Evolutionary conservation across 164 flowering plant genomes (phyloP), one percentile per base, ranked within the genome.

Genomic region (Platanus orientalis): DNA sequence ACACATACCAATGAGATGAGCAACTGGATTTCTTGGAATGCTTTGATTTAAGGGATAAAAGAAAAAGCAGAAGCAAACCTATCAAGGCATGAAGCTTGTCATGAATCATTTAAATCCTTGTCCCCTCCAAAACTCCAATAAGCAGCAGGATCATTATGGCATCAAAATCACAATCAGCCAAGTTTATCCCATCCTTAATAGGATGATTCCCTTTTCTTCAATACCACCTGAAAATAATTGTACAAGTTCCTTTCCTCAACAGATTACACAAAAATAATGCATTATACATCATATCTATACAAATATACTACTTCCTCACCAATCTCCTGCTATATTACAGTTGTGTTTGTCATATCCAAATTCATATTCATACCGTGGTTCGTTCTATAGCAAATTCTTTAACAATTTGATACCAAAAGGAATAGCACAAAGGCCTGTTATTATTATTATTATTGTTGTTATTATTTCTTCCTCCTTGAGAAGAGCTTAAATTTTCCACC

Each of bases 271-370:
- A 78, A 71, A 76, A 45, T 14, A 16, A 45, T 13, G 19, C 9
- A 74, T 52, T 66, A 74, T 73, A 73, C 54, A 63, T 65, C 66
- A 34, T 68, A 70, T 77, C 83, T 79, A 72, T 81, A 81, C 87
- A 83, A 71, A 79, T 81, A 76, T 77, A 57, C 84, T 77, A 74
- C 66, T 60, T 72, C 58, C 65, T 71, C 75, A 75, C 65, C 78
- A 77, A 63, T 80, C 71, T 63, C 55, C 69, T 75, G 50, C 69
- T 81, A 79, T 75, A 72, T 65, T 79, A 83, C 79, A 77, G 64
- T 76, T 73, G 60, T 74, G 57, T 55, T 71, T 67, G 49, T 19
- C 54, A 45, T 45, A 45, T 13, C n/a, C 42, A 36, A 13, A 17
- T 45, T 1, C 4, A 14, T 45, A 19, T 57, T 23, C 51, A 54